Evolutionary conservation across 768 basidiomycete species (phyloP).

Genomic region (Suillus variegatus): DNA sequence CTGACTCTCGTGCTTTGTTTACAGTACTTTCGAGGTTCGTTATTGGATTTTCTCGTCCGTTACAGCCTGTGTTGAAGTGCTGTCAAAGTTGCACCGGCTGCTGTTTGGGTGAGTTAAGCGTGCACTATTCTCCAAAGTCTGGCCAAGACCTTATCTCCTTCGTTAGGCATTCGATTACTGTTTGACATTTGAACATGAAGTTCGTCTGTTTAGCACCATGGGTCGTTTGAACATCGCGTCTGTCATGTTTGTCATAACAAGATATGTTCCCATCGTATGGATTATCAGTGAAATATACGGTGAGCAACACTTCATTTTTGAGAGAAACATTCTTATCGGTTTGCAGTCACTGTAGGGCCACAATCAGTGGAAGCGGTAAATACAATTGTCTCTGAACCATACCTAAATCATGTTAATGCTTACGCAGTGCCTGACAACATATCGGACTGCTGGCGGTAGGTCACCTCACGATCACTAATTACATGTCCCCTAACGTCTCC

Average conservation of each 20-base stretch:
- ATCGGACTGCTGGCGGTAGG: slow-evolving; percentile 13
- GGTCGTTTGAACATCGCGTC: slow-evolving; percentile 6
- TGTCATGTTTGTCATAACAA: slow-evolving; percentile 12
- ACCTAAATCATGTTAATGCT: not conserved
- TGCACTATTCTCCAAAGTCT: not conserved
- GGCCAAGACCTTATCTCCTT: not conserved
- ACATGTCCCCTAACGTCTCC: not conserved
- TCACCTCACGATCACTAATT: not conserved
- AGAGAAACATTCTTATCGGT: not conserved
- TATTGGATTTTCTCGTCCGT: not conserved
- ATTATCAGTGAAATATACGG: slow-evolving; percentile 10
- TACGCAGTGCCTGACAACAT: slow-evolving; percentile 13
- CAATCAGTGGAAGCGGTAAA: slow-evolving; percentile 4
- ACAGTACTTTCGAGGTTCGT: slow-evolving; percentile 15
- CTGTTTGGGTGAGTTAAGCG: slow-evolving; percentile 10
- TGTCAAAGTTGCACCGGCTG: slow-evolving; percentile 10
- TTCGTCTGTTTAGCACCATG: slow-evolving; percentile 8
- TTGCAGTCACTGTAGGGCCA: slow-evolving; percentile 1
- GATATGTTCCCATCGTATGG: slow-evolving; percentile 13
- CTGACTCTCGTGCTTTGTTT: not conserved
- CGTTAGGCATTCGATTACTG: slow-evolving; percentile 11
- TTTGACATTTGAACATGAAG: slow-evolving; percentile 15
- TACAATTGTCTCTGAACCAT: not conserved
- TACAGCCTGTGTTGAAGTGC: too few species aligned
- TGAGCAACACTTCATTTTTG: not conserved